A percentile compares a stretch with the other conserved stretches of the same genome.
Conservation (phyloP, 768 basidiomycete species). For the Trametes maxima region DNA sequence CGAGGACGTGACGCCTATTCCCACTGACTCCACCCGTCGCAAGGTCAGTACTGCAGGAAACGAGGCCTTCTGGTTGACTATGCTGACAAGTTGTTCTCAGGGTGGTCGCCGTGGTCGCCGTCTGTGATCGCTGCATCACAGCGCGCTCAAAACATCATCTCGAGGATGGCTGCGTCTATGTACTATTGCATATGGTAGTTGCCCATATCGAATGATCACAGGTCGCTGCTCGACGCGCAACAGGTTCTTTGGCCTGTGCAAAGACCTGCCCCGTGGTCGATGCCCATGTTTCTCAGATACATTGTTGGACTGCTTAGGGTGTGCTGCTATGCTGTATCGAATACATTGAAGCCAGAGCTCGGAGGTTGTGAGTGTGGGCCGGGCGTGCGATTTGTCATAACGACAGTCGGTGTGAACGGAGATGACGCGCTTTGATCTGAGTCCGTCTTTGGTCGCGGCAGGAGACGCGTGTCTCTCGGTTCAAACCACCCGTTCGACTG, state of each 20-base stretch:
- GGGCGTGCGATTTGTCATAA: too few relatives aligned
- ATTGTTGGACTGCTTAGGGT: slow-evolving; percentile 19
- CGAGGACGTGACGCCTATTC: slow-evolving; percentile 97
- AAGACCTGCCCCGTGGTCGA: slow-evolving; percentile 80
- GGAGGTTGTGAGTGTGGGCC: too few relatives aligned
- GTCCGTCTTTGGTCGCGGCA: too few relatives aligned
- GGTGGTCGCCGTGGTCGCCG: slow-evolving; percentile 99
- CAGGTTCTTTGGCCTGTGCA: slow-evolving; percentile 49
- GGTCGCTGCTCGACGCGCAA: slow-evolving; percentile 91
- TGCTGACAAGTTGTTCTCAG: slow-evolving; percentile 41
- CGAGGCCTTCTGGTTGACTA: background rate
- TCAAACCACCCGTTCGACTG: background rate
- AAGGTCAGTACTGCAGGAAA: slow-evolving; percentile 60
- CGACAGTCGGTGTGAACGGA: too few relatives aligned
- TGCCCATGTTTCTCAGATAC: slow-evolving; percentile 25
- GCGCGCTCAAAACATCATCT: slow-evolving; percentile 31
- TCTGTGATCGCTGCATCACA: slow-evolving; percentile 53
- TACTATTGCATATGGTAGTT: slow-evolving; percentile 39
- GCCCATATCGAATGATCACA: slow-evolving; percentile 42
- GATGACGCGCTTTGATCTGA: too few relatives aligned
- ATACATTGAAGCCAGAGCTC: background rate
- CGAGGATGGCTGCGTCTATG: slow-evolving; percentile 19
- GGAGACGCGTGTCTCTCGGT: too few relatives aligned
- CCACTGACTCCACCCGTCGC: slow-evolving; percentile 95
- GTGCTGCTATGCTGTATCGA: slow-evolving; percentile 22